phyloP scores from a whole-genome alignment of 345 rosid species.

The Brassica juncea region DNA sequence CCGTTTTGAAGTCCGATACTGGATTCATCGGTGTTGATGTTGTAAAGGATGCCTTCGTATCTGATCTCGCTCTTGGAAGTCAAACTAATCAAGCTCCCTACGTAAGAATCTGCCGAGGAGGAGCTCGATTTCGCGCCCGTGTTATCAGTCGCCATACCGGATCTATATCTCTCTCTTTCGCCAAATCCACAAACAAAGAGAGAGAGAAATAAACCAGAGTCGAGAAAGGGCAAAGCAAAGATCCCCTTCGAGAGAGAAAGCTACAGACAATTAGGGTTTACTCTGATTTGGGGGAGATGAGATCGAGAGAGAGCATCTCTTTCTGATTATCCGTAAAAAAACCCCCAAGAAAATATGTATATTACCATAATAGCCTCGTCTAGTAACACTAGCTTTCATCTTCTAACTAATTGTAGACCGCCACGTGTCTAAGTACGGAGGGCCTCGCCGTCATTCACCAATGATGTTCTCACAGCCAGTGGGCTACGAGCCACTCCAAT shows the following conservation, averaged over 20 bases:
- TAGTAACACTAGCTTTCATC: not conserved
- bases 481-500: not conserved
- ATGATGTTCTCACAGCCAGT: not conserved
- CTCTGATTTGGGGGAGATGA: slow-evolving; percentile 35
- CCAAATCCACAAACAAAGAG: not conserved
- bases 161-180: slow-evolving; percentile 30
- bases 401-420: not conserved
- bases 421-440: not conserved
- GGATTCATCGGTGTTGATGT: slow-evolving; percentile 93
- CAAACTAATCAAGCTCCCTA: slow-evolving; percentile 95
- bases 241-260: slow-evolving; percentile 25
- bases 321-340: not conserved
- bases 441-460: not conserved
- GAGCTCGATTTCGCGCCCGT: slow-evolving; percentile 61
- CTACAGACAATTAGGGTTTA: slow-evolving; percentile 47
- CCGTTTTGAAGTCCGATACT: slow-evolving; percentile 93
- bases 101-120: slow-evolving; percentile 87
- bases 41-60: slow-evolving; percentile 91
- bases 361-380: not conserved
- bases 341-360: not conserved
- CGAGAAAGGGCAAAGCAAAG: slow-evolving; percentile 5
- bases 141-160: slow-evolving; percentile 65
- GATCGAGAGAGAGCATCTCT: not conserved
- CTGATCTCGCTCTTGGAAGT: slow-evolving; percentile 97
- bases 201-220: slow-evolving; percentile 4